Evolutionary conservation across 1,284 basidiomycete species (phyloP), one percentile per base, ranked within the genome.

Genomic region (Trametes versicolor): DNA sequence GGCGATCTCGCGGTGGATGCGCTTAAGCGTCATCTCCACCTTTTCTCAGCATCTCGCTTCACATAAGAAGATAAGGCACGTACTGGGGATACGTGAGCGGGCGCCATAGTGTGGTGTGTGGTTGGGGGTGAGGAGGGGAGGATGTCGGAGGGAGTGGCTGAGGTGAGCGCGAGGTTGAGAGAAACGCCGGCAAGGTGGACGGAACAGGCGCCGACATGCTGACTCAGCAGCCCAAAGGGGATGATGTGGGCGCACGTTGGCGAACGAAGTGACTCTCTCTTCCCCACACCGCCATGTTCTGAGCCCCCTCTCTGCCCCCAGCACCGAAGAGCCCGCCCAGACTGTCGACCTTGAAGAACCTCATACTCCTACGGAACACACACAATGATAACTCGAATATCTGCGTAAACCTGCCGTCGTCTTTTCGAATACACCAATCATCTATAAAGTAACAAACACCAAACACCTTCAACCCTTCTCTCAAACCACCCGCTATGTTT

Each of bases 1-100:
- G 5, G 87, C 84, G 47, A 97, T 90, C 81, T 97, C 95, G 69
- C 92, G 90, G 71, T 94, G 89, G 66, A 97, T 96, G 55, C 95
- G 89, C 79, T 95, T 96, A 69, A 93, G 76, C 4, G 93, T 92
- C 82, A 90, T 95, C 92, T 94, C 63, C 1, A 4, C 6, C 7
- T 12, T 8, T 2, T 36, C 23, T 58, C 23, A 58, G 56, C 13
- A 27, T 21, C 25, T 29, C 23, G 15, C 34, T 58, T 10, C 9
- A 17, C 17, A 8, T 15, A 7, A 7, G 27, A n/a, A n/a, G 7
- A 4, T 19, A 36, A 8, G 27, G 9, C 27, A 62, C 61, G 45
- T 27, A 62, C 61, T 19, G 54, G 56, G 23, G 43, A 57, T 39
- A 62, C 61, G 48, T 57, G 55, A 12, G 49, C 29, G 23, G 61